These are phyloP conservation scores for Nigrospora osmanthi DNA, from an alignment of 2,329 filamentous ascomycete species.

Conservation along the genomic window DNA sequence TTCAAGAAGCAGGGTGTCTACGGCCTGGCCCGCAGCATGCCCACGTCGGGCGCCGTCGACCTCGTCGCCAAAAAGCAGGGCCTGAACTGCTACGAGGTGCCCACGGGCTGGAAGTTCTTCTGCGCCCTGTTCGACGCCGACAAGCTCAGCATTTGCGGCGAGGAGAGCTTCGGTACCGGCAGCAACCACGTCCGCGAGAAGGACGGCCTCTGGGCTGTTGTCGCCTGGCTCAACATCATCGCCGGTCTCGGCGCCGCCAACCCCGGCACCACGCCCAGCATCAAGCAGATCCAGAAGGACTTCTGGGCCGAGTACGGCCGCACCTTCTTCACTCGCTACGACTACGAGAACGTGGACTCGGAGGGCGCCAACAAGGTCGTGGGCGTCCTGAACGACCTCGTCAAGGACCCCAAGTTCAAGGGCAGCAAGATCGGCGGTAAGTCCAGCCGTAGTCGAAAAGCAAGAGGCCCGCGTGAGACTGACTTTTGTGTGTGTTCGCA, in stretches of 20 bases:
- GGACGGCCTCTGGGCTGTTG: slow-evolving; percentile 94
- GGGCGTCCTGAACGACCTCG: slow-evolving; percentile 68
- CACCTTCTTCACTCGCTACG: slow-evolving; percentile 98
- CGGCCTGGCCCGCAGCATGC: slow-evolving; percentile 94
- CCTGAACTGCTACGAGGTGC: slow-evolving; percentile 89
- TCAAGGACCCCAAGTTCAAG: slow-evolving; percentile 67
- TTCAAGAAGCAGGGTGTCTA: slow-evolving; percentile 97
- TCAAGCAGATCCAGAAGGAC: slow-evolving; percentile 91
- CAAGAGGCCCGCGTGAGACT: slow-evolving; percentile 4
- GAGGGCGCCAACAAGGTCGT: slow-evolving; percentile 89
- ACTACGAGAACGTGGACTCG: slow-evolving; percentile 92
- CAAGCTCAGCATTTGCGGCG: slow-evolving; percentile 96
- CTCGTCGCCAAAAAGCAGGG: slow-evolving; percentile 93
- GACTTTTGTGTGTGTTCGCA: slow-evolving; percentile 21
- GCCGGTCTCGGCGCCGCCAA: slow-evolving; percentile 83
- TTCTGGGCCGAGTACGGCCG: slow-evolving; percentile 97
- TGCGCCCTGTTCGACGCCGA: slow-evolving; percentile 89
- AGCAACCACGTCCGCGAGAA: slow-evolving; percentile 99
- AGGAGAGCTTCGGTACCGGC: slow-evolving; percentile 96
- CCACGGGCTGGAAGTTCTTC: slow-evolving; percentile 99
- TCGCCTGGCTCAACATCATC: slow-evolving; percentile 98
- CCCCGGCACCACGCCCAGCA: slow-evolving; percentile 75
- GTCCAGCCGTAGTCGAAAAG: slow-evolving; percentile 4
- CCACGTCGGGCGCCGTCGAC: slow-evolving; percentile 90
- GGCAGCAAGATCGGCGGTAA: slow-evolving; percentile 71